phyloP scores from a whole-genome alignment of 495 filamentous ascomycete species.

The Penicillium goetzii region DNA sequence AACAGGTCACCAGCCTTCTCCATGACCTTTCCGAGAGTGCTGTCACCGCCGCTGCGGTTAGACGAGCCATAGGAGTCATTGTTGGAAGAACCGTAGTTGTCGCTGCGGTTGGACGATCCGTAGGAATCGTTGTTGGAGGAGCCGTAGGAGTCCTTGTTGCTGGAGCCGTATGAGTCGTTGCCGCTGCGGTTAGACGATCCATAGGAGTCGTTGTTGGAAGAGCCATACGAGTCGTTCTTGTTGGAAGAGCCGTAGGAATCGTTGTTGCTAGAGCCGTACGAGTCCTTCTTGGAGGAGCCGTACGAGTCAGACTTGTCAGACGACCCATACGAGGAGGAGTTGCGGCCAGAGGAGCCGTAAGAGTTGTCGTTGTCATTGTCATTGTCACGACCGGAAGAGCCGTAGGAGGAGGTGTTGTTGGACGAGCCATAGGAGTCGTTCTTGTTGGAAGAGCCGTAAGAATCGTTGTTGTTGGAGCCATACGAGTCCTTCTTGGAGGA shows the following conservation, averaged over 20 bases:
- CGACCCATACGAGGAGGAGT: conserved; percentile 2
- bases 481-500: background rate
- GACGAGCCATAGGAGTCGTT: background rate
- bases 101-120: background rate
- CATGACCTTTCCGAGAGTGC: conserved; percentile 12
- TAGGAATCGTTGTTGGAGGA: conserved; percentile 4
- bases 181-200: background rate
- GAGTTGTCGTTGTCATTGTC: background rate
- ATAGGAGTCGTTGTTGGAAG: conserved; percentile 2
- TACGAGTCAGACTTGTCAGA: background rate
- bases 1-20: conserved; percentile 13
- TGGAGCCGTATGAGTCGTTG: conserved; percentile 5
- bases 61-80: conserved; percentile 1
- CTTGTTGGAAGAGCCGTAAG: background rate
- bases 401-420: conserved; percentile 2
- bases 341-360: background rate
- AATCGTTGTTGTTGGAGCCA: background rate
- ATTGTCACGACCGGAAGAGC: too few relatives aligned
- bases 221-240: conserved; percentile 1
- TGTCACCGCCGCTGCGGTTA: conserved; percentile 9
- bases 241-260: background rate
- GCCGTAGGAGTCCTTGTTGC: conserved; percentile 4
- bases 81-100: background rate
- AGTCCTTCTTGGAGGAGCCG: background rate
- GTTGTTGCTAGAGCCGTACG: background rate